phyloP scores from a whole-genome alignment of 768 basidiomycete genomes.

The Porphyrellus cyaneotinctus region DNA sequence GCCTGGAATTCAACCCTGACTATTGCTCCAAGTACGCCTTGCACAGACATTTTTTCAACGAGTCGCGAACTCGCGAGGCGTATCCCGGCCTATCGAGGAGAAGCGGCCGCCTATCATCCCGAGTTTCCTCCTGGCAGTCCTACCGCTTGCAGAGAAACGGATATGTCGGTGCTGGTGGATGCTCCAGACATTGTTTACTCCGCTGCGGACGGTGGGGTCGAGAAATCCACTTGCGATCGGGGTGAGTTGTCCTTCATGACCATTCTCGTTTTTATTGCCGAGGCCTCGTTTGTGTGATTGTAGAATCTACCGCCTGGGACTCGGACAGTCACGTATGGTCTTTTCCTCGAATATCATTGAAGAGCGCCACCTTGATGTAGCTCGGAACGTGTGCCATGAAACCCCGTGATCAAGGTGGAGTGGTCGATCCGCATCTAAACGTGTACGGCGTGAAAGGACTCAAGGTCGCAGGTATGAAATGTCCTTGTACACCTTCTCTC shows the following conservation, averaged over 20 bases:
- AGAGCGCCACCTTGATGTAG: background rate
- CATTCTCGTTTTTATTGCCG: background rate
- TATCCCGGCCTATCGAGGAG: constrained; percentile 35
- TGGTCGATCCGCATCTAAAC: constrained; percentile 57
- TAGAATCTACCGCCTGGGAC: constrained; percentile 14
- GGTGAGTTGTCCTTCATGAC: constrained; percentile 9
- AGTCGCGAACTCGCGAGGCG: constrained; percentile 51
- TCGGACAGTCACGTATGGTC: constrained; percentile 5
- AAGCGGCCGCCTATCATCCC: constrained; percentile 20
- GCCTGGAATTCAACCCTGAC: constrained; percentile 43
- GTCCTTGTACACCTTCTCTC: too few species aligned
- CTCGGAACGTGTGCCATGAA: constrained; percentile 54
- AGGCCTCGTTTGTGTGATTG: background rate
- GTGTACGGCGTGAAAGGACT: constrained; percentile 58
- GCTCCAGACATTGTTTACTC: constrained; percentile 34
- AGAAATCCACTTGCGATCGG: constrained; percentile 18
- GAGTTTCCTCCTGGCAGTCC: constrained; percentile 27
- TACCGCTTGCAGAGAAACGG: constrained; percentile 22
- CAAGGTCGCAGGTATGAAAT: constrained; percentile 52
- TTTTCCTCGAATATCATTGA: background rate
- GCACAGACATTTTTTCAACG: too few species aligned
- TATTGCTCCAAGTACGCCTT: constrained; percentile 40
- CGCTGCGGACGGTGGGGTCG: constrained; percentile 33
- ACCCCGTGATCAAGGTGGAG: constrained; percentile 52
- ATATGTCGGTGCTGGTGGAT: constrained; percentile 19